Conservation (phyloP, 306 rosid genomes). For the Pyrus bretschneideri region DNA sequence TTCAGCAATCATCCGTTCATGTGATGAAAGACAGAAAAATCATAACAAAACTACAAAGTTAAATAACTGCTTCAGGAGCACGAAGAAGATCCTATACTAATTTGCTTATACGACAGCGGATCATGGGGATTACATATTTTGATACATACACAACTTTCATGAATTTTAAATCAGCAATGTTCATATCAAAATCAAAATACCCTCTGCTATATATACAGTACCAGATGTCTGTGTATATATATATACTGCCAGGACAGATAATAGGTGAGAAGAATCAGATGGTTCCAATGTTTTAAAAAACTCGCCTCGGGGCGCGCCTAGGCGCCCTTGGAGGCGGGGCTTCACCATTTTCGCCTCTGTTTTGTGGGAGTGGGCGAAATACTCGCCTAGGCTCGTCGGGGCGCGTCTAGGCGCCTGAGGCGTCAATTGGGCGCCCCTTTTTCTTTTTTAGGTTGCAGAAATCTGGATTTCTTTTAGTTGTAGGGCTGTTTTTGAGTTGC, state of each 20-base stretch:
- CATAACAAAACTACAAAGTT: background rate
- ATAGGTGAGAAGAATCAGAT: conserved; percentile 3
- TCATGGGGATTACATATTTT: background rate
- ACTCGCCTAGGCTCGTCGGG: too few relatives aligned
- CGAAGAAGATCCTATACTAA: conserved; percentile 12
- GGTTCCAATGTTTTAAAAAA: too few relatives aligned
- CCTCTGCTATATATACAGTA: background rate
- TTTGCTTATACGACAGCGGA: background rate
- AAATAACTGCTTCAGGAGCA: conserved; percentile 2
- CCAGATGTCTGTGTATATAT: background rate
- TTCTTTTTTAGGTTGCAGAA: too few relatives aligned
- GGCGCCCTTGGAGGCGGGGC: too few relatives aligned
- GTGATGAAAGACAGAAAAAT: conserved; percentile 1
- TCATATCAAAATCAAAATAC: background rate
- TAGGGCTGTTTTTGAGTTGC: too few relatives aligned
- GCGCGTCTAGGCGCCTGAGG: too few relatives aligned
- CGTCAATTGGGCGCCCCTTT: too few relatives aligned
- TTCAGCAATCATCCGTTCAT: background rate
- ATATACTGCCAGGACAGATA: background rate
- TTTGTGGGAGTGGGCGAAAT: too few relatives aligned
- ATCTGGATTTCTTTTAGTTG: too few relatives aligned
- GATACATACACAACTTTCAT: background rate
- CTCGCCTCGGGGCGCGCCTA: too few relatives aligned
- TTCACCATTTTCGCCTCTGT: too few relatives aligned
- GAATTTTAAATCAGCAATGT: background rate